Evolutionary conservation across 176 grass and related monocot species (phyloP).

Genomic region (Cymbopogon citratus): DNA sequence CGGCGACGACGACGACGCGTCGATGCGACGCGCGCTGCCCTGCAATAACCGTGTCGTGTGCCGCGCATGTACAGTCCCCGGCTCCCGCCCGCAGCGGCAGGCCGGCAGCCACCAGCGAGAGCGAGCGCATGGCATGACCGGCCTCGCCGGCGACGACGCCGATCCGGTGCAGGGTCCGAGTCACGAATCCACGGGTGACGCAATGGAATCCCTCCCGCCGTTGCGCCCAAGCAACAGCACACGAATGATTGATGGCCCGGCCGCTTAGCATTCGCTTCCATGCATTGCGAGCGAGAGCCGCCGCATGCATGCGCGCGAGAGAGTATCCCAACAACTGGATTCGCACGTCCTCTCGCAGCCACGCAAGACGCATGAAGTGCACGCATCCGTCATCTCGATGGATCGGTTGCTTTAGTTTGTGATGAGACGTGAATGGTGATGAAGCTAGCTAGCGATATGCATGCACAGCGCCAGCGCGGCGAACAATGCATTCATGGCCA

Average conservation of each 20-base stretch:
- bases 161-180: slow-evolving; percentile 15
- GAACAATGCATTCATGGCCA: background rate
- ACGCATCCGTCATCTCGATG: background rate
- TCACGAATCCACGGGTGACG: slow-evolving; percentile 19
- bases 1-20: too few species aligned
- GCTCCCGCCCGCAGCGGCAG: too few species aligned
- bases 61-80: too few species aligned
- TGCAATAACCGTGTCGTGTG: too few species aligned
- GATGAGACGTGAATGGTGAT: too few species aligned
- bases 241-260: background rate
- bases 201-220: background rate
- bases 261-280: background rate
- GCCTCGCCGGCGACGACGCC: too few species aligned
- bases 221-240: background rate
- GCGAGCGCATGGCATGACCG: too few species aligned
- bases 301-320: background rate
- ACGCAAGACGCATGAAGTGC: slow-evolving; percentile 24
- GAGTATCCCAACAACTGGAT: slow-evolving; percentile 50
- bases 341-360: background rate
- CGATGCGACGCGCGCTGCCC: too few species aligned
- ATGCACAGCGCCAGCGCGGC: background rate
- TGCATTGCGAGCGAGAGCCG: background rate
- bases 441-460: background rate
- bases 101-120: too few species aligned
- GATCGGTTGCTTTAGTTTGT: too few species aligned